phyloP scores from a whole-genome alignment of 805 yeast species.

The Nakazawaea pomicola region DNA sequence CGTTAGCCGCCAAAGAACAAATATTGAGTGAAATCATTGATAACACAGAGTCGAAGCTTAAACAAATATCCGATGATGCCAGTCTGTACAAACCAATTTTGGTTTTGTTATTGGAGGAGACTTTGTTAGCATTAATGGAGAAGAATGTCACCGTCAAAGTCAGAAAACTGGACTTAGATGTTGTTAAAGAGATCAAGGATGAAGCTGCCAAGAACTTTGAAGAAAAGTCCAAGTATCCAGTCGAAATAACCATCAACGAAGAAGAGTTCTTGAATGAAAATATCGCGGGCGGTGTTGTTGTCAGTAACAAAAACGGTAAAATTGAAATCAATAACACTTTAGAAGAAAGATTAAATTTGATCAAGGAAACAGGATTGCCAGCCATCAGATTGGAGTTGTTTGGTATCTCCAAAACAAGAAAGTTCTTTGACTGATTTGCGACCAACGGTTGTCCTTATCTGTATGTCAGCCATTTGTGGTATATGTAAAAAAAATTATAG shows the following conservation, averaged over 20 bases:
- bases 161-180: slow-evolving; percentile 56
- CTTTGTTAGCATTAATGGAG: slow-evolving; percentile 69
- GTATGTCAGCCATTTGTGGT: too few species aligned
- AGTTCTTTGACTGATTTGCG: slow-evolving; percentile 71
- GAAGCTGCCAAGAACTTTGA: slow-evolving; percentile 63
- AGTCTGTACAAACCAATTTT: slow-evolving; percentile 63
- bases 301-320: slow-evolving; percentile 67
- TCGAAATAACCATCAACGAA: slow-evolving; percentile 54
- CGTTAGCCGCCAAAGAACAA: slow-evolving; percentile 80
- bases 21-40: slow-evolving; percentile 71
- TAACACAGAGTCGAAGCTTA: slow-evolving; percentile 60
- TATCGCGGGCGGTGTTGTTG: slow-evolving; percentile 80
- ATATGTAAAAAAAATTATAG: too few species aligned
- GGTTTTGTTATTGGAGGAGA: slow-evolving; percentile 76
- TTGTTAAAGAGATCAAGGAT: slow-evolving; percentile 56
- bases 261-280: slow-evolving; percentile 53
- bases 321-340: slow-evolving; percentile 89
- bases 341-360: slow-evolving; percentile 85
- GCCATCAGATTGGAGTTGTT: slow-evolving; percentile 87
- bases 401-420: slow-evolving; percentile 80
- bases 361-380: slow-evolving; percentile 84
- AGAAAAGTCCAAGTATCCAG: slow-evolving; percentile 52
- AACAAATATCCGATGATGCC: slow-evolving; percentile 48
- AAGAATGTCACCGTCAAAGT: slow-evolving; percentile 57
- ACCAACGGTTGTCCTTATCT: not conserved